Base-by-base conservation (phyloP, 2,329 filamentous ascomycete genomes). In the Phyllosticta ampelicida region DNA sequence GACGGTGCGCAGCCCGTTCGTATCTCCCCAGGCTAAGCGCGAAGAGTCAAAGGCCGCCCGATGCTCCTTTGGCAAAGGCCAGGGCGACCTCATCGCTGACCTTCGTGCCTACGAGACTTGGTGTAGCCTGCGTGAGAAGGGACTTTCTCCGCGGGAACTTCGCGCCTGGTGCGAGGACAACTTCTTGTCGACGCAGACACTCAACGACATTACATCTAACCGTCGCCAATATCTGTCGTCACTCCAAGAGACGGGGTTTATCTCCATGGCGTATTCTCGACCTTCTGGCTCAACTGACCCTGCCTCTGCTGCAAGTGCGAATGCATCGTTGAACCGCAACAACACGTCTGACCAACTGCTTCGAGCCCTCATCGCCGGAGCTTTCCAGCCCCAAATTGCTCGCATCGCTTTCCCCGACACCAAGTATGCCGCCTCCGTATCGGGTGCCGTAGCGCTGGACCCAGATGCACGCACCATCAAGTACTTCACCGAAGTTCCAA, bases 401-500 rank as follows among this genome's bases (percentile, higher is more conserved):
- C 84, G 91, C 56, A 96, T 99, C 68, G 86, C 90, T 63, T 89
- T 96, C 64, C 94, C 94, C 0, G 90, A 96, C 74, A 95, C 95
- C 77, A 97, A 96, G 72, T 99, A 95, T 71, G 88, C 89, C 11
- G 84, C 86, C 36, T 90, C 89, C 2, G 83, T 95, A 62, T 89
- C 89, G 0, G 94, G 94, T 8, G 89, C 94, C 0, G 89, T 97
- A 1, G 92, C 94, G 70, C 79, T 96, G 6, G 94, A 99, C 68
- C 92, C 92, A 0, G 92, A 97, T 72, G 92, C 92, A 4, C 81
- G 85, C 56, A 89, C 87, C 2, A 96, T 99, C 73, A 94, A 90
- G 70, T 99, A 91, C 75, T 97, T 90, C 73, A 89, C 77, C 64
- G 36, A 44, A 44, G 36, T 44, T 16, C 36, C 36, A 16, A 44